phyloP scores from a whole-genome alignment of 148 eudicot genomes.

The Hydrangea macrophylla region DNA sequence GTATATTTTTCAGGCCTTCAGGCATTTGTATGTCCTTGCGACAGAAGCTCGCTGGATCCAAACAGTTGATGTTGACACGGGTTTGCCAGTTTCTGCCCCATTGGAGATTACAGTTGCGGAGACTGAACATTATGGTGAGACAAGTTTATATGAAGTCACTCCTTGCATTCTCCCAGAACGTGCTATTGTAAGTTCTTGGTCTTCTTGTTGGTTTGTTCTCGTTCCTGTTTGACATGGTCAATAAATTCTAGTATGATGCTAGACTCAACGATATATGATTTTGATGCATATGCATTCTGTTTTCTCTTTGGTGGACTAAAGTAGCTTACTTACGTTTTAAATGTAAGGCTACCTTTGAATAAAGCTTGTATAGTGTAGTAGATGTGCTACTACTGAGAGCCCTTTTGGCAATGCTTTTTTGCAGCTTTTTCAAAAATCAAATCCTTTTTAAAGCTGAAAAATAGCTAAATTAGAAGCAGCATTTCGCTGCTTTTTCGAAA shows the following conservation, averaged over 20 bases:
- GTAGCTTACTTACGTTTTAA: background rate
- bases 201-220: background rate
- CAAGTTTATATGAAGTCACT: slow-evolving; percentile 88
- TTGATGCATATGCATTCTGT: too few species aligned
- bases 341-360: too few species aligned
- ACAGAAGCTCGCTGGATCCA: slow-evolving; percentile 96
- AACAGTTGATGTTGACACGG: slow-evolving; percentile 94
- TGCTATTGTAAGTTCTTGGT: slow-evolving; percentile 61
- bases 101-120: slow-evolving; percentile 82
- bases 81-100: slow-evolving; percentile 92
- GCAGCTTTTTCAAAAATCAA: too few species aligned
- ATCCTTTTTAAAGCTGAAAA: too few species aligned
- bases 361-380: too few species aligned
- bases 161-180: slow-evolving; percentile 98
- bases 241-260: background rate
- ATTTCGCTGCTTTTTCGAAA: too few species aligned
- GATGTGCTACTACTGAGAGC: too few species aligned
- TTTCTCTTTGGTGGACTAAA: too few species aligned
- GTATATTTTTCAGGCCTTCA: slow-evolving; percentile 60
- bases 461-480: too few species aligned
- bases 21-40: slow-evolving; percentile 97
- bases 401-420: too few species aligned
- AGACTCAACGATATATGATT: too few species aligned
- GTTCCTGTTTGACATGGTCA: background rate
- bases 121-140: slow-evolving; percentile 83